Evolutionary conservation across 495 filamentous ascomycete genomes (phyloP), one percentile per base, ranked within the genome.

Genomic region (Beverwykella pulmonaria): DNA sequence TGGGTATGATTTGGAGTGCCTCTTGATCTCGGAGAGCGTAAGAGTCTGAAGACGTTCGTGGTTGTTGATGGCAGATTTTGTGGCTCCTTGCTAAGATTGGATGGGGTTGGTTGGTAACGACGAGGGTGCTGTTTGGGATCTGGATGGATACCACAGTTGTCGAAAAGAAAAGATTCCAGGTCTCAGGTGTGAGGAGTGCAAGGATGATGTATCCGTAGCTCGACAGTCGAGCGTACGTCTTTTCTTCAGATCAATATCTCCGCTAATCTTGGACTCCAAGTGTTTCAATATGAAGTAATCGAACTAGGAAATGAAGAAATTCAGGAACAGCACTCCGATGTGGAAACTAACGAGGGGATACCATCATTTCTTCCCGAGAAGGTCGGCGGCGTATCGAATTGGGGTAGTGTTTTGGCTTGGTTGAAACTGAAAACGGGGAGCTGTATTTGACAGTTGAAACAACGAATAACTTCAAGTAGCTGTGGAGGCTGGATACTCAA

Each of bases 221-320:
- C 20, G 66, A 74, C 14, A 78, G 61, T 22, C 75, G 52, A 22
- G 65, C 74, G 44, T 76, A 74, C 17, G 70, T 17, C 67, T 27
- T 17, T 65, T 12, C 0, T 60, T 50, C 17, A 78, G 57, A 9
- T 68, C 25, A 15, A 77, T 64, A 14, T 61, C 57, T 4, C 32
- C 59, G 22, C 65, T 64, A 26, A 78, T 61, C 7, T 67, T 53
- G 19, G 52, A 49, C 50, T 75, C 68, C 34, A 75, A 78, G 52
- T 77, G 77, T 19, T 74, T 74, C 1, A 78, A 68, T 53, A 78
- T 65, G 67, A 77, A 78, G 27, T 77, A 75, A 66, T 77, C 76
- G 52, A 74, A 77, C 41, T 78, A 76, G 25, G 74, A 73, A 10
- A 78, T 73, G 62, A 77, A 76, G 69, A 71, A 75, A 61, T 75